Evolutionary conservation across 2,329 filamentous ascomycete genomes (phyloP).

Genomic region (Atkinsonella texensis): DNA sequence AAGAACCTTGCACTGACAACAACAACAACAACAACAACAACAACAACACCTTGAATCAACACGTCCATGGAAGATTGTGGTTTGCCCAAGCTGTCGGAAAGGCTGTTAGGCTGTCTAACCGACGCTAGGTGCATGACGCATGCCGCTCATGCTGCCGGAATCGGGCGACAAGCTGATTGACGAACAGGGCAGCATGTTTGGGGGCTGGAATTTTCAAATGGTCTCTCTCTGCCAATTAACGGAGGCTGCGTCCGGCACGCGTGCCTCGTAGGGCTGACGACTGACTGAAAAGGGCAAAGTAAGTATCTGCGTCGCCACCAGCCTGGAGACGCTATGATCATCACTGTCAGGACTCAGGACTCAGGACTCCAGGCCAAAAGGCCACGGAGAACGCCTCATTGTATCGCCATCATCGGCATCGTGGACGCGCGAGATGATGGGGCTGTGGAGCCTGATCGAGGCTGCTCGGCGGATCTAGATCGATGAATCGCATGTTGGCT

Average conservation of each 20-base stretch:
- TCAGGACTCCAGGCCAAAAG: neutral
- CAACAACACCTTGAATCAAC: neutral
- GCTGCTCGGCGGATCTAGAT: no score
- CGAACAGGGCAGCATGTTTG: neutral
- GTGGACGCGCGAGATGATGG: no score
- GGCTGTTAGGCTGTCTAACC: neutral
- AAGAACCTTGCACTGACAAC: neutral
- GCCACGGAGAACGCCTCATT: neutral
- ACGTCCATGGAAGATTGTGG: neutral
- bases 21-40: no score
- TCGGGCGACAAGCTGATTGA: neutral
- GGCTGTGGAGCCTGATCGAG: no score
- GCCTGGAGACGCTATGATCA: neutral
- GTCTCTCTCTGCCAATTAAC: constrained; percentile 1
- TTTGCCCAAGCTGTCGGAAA: neutral
- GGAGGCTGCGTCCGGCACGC: neutral
- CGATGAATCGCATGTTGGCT: no score
- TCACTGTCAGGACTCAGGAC: neutral
- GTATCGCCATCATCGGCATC: neutral
- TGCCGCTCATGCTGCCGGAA: constrained; percentile 3
- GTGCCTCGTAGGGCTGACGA: constrained; percentile 7
- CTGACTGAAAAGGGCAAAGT: neutral
- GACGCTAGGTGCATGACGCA: constrained; percentile 3
- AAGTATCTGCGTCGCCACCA: constrained; percentile 1
- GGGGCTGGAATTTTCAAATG: constrained; percentile 1